Conservation (phyloP, 495 filamentous ascomycete species). For the Penicillium simplicissimum region DNA sequence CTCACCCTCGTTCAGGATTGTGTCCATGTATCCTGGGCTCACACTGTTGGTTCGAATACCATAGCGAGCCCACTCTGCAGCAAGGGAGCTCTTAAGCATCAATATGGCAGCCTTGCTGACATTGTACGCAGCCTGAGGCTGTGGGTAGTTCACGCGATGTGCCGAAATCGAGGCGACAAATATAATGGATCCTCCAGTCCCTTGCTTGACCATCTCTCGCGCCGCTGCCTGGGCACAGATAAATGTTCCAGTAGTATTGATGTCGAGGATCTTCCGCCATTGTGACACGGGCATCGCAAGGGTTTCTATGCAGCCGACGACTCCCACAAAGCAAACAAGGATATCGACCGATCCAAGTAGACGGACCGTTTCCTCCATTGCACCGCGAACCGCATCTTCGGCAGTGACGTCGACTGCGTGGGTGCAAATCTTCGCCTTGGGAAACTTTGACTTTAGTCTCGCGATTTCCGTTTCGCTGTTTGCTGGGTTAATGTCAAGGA, state of each 20-base stretch:
- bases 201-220: slow-evolving; percentile 49
- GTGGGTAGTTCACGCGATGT: slow-evolving; percentile 65
- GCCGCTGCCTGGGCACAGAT: slow-evolving; percentile 67
- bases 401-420: slow-evolving; percentile 61
- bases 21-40: slow-evolving; percentile 79
- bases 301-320: slow-evolving; percentile 60
- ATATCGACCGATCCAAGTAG: slow-evolving; percentile 57
- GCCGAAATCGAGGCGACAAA: slow-evolving; percentile 69
- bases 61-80: slow-evolving; percentile 64
- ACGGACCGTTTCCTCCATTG: slow-evolving; percentile 40
- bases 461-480: slow-evolving; percentile 43
- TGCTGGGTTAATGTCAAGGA: slow-evolving; percentile 60
- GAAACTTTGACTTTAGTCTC: slow-evolving; percentile 53
- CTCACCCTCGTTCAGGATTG: slow-evolving; percentile 59
- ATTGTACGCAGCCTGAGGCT: slow-evolving; percentile 71
- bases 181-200: slow-evolving; percentile 61
- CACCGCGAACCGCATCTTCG: slow-evolving; percentile 44
- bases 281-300: slow-evolving; percentile 54
- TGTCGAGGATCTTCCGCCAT: slow-evolving; percentile 62
- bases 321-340: slow-evolving; percentile 66
- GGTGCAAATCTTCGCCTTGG: slow-evolving; percentile 47
- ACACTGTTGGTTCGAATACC: slow-evolving; percentile 71
- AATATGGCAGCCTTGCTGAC: slow-evolving; percentile 66
- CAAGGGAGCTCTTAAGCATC: slow-evolving; percentile 59
- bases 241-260: slow-evolving; percentile 70